phyloP scores from a whole-genome alignment of 2,329 filamentous ascomycete species.

The Trichoderma citrinoviride region DNA sequence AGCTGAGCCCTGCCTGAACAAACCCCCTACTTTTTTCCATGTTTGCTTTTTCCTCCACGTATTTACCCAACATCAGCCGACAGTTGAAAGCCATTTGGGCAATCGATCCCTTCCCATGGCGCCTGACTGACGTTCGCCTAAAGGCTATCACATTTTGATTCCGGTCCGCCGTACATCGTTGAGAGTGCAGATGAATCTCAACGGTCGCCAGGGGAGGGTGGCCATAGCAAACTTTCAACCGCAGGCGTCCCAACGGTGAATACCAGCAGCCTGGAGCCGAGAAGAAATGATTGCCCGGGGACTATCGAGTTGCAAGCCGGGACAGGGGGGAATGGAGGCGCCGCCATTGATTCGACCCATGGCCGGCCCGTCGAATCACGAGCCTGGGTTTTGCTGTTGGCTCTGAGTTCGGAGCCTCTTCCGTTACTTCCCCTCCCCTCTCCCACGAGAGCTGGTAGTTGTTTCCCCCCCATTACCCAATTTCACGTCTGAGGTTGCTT shows the following conservation, averaged over 20 bases:
- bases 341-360: background rate
- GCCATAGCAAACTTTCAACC: background rate
- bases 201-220: background rate
- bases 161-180: background rate
- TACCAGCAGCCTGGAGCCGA: constrained; percentile 18
- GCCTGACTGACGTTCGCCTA: background rate
- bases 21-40: background rate
- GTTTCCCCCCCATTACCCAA: background rate
- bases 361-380: background rate
- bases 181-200: too few species aligned
- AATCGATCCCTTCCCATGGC: background rate
- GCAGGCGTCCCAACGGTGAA: background rate
- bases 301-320: background rate
- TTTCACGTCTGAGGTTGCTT: too few species aligned
- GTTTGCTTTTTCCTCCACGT: background rate
- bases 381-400: background rate
- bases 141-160: background rate
- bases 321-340: background rate
- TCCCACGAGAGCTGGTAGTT: background rate
- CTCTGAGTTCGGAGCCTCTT: background rate
- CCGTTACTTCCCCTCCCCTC: background rate
- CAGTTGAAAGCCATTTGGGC: background rate
- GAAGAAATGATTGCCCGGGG: background rate
- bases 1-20: background rate
- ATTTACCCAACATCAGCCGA: background rate